Percentiles rank a stretch among this genome's conserved stretches.
phyloP scores from a whole-genome alignment of 345 rosid species.

The Lenwebbia sp. region DNA sequence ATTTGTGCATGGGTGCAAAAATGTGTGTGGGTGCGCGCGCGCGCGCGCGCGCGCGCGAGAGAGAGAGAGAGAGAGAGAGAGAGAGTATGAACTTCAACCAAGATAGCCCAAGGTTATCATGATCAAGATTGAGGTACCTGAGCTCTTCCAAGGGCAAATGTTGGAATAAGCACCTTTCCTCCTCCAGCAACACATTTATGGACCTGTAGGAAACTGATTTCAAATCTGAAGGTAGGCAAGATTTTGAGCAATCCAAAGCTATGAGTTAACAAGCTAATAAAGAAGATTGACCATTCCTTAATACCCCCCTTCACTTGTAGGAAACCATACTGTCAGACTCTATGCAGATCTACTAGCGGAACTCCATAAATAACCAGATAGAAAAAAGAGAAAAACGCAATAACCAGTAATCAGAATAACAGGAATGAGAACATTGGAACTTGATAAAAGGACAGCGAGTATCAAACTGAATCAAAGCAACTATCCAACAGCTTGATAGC shows the following conservation, averaged over 20 bases:
- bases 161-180: constrained; percentile 94
- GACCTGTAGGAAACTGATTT: constrained; percentile 36
- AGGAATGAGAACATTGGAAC: not conserved
- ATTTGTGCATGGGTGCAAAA: not conserved
- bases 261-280: not conserved
- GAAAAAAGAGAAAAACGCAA: not conserved
- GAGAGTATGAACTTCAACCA: not conserved
- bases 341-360: not conserved
- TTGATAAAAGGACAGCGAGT: not conserved
- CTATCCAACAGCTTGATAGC: not conserved
- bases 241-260: not conserved
- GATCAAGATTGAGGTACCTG: constrained; percentile 36
- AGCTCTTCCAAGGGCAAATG: constrained; percentile 98
- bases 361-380: not conserved
- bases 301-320: not conserved
- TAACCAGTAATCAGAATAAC: not conserved
- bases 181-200: constrained; percentile 86
- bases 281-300: not conserved
- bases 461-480: not conserved
- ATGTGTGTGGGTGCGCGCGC: not conserved
- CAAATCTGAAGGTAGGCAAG: not conserved
- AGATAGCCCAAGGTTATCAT: not conserved
- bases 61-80: not conserved
- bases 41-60: fast-evolving
- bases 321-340: not conserved